Conservation (phyloP, 495 filamentous ascomycete species). For the Lindgomyces ingoldianus region DNA sequence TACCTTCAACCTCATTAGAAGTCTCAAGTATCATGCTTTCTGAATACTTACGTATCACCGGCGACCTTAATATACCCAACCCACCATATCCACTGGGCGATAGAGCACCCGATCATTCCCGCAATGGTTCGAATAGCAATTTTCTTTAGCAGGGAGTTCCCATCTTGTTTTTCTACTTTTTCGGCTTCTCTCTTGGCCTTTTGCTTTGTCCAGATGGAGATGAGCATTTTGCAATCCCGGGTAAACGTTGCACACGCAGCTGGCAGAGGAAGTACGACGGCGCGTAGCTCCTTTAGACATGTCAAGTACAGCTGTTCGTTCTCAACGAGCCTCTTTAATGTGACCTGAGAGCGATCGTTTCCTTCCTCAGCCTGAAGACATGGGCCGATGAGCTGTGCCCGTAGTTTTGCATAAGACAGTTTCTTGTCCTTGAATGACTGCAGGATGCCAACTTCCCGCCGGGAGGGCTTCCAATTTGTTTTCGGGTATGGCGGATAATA, state of each 20-base stretch:
- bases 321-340: not conserved
- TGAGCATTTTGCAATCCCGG: not conserved
- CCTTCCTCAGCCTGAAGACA: not conserved
- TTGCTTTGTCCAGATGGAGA: conserved; percentile 1
- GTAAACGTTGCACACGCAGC: not conserved
- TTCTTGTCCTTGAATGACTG: too few relatives aligned
- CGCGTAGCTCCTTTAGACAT: not conserved
- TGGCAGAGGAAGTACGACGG: not conserved
- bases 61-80: conserved; percentile 3
- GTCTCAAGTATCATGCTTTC: not conserved
- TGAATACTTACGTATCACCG: not conserved
- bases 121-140: conserved; percentile 2
- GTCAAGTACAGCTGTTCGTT: not conserved
- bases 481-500: too few relatives aligned
- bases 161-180: not conserved
- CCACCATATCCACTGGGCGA: conserved; percentile 11
- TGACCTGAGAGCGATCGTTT: not conserved
- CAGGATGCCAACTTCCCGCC: too few relatives aligned
- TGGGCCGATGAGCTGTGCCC: not conserved
- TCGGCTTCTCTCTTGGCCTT: not conserved
- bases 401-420: not conserved
- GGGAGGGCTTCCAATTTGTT: too few relatives aligned
- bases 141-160: not conserved
- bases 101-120: conserved; percentile 11
- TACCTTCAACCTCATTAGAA: not conserved